Conservation (phyloP, 1,284 basidiomycete genomes). For the Ustilago tritici region DNA sequence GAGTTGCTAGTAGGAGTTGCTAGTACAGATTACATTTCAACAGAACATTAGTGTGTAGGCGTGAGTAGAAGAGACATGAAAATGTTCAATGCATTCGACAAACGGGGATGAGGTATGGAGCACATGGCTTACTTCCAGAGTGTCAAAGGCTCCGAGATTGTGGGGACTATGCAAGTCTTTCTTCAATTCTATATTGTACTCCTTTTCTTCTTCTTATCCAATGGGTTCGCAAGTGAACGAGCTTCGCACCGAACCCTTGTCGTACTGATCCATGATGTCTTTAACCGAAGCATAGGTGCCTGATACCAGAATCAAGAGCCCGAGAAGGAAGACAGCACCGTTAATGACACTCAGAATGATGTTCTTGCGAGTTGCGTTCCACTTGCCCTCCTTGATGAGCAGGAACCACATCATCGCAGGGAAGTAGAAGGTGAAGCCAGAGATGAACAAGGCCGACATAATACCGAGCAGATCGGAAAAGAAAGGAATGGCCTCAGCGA, state of each 20-base stretch:
- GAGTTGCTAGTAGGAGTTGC: constrained; percentile 3
- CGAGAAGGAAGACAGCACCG: constrained; percentile 46
- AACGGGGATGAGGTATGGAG: background rate
- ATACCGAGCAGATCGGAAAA: constrained; percentile 54
- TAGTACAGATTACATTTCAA: constrained; percentile 26
- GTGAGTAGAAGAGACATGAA: constrained; percentile 9
- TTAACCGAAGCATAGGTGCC: constrained; percentile 51
- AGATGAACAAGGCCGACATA: constrained; percentile 55
- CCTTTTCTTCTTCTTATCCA: constrained; percentile 8
- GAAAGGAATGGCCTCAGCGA: constrained; percentile 59
- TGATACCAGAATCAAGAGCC: constrained; percentile 50
- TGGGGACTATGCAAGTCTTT: too few species aligned
- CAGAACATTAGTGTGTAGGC: constrained; percentile 6
- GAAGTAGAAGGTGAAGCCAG: constrained; percentile 59
- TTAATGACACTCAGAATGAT: constrained; percentile 47
- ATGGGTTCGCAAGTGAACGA: constrained; percentile 46
- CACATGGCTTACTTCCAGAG: constrained; percentile 7
- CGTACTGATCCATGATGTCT: constrained; percentile 48
- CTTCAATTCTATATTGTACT: too few species aligned
- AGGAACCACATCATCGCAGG: constrained; percentile 72
- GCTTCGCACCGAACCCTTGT: constrained; percentile 27
- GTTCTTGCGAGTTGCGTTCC: constrained; percentile 47
- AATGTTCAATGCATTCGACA: constrained; percentile 4
- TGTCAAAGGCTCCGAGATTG: background rate
- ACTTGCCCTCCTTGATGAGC: constrained; percentile 53